Conservation (phyloP, 192 early-diverging fungal species). For the Cetraspora pellucida region DNA sequence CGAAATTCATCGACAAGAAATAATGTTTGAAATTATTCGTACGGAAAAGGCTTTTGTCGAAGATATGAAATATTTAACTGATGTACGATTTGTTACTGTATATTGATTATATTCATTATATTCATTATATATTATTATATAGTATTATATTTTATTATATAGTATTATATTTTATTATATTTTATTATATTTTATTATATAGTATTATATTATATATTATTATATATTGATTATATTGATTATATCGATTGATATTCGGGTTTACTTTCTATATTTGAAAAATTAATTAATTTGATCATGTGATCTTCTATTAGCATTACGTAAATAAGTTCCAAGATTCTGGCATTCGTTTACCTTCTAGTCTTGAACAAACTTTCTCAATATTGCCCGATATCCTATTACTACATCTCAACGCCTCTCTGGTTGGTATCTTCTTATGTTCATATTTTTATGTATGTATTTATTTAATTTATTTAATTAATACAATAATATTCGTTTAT, state of each 20-base stretch:
- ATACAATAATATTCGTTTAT: not conserved
- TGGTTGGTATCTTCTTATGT: conserved; percentile 10
- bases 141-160: too few relatives aligned
- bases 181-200: too few relatives aligned
- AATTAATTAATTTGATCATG: too few relatives aligned
- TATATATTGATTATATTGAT: too few relatives aligned
- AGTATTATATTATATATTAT: too few relatives aligned
- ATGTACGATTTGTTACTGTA: not conserved
- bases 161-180: too few relatives aligned
- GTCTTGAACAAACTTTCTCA: not conserved
- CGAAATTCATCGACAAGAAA: conserved; percentile 28
- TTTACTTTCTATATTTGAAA: too few relatives aligned
- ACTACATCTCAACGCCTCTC: conserved; percentile 12
- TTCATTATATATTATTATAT: too few relatives aligned
- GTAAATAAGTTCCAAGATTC: conserved; percentile 13
- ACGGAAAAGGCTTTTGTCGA: conserved; percentile 21
- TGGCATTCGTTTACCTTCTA: conserved; percentile 2
- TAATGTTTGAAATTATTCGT: conserved; percentile 30
- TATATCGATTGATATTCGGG: too few relatives aligned
- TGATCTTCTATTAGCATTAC: conserved; percentile 1
- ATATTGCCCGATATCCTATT: conserved; percentile 8
- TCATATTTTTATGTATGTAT: not conserved
- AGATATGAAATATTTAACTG: conserved; percentile 11
- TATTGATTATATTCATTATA: too few relatives aligned
- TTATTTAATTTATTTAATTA: not conserved